A percentile compares a stretch with the other conserved stretches of the same genome.
Evolutionary conservation across 2,329 filamentous ascomycete species (phyloP).

Genomic region (Fusarium odoratissimum): DNA sequence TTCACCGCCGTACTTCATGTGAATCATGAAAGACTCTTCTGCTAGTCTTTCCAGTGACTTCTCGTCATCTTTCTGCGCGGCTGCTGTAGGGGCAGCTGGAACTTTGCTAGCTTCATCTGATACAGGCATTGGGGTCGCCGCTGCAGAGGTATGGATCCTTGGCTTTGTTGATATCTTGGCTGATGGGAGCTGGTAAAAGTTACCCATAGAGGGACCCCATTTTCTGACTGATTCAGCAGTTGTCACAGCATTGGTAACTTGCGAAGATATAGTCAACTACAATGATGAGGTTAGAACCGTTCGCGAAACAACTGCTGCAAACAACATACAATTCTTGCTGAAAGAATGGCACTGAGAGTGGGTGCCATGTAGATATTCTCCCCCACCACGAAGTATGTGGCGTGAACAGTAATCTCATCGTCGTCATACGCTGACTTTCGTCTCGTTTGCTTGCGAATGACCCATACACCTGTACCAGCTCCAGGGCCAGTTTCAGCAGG

Average conservation of each 20-base stretch:
- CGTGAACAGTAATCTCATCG: constrained; percentile 69
- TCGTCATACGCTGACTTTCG: constrained; percentile 65
- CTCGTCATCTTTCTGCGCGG: constrained; percentile 53
- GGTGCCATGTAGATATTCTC: constrained; percentile 77
- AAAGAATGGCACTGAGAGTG: constrained; percentile 68
- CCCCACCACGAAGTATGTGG: constrained; percentile 72
- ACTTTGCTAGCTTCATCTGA: constrained; percentile 48
- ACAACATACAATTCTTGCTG: constrained; percentile 64
- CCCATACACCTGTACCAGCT: constrained; percentile 76
- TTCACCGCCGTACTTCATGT: constrained; percentile 70
- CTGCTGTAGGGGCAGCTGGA: constrained; percentile 28
- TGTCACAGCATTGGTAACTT: constrained; percentile 65
- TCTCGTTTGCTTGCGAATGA: constrained; percentile 75
- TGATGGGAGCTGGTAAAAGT: constrained; percentile 60
- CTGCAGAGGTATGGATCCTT: constrained; percentile 57
- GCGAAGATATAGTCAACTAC: constrained; percentile 66
- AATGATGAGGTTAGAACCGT: constrained; percentile 13
- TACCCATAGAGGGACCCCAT: constrained; percentile 67
- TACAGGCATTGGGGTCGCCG: constrained; percentile 59
- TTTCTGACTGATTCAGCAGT: constrained; percentile 62
- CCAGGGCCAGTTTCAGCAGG: constrained; percentile 72
- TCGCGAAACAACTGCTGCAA: not conserved
- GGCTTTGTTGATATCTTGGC: constrained; percentile 41
- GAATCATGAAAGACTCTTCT: constrained; percentile 68
- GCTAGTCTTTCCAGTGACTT: constrained; percentile 60